Percentiles rank a stretch among this genome's conserved stretches.
phyloP scores from a whole-genome alignment of 2,329 filamentous ascomycete species.

The Fusarium drepaniforme region DNA sequence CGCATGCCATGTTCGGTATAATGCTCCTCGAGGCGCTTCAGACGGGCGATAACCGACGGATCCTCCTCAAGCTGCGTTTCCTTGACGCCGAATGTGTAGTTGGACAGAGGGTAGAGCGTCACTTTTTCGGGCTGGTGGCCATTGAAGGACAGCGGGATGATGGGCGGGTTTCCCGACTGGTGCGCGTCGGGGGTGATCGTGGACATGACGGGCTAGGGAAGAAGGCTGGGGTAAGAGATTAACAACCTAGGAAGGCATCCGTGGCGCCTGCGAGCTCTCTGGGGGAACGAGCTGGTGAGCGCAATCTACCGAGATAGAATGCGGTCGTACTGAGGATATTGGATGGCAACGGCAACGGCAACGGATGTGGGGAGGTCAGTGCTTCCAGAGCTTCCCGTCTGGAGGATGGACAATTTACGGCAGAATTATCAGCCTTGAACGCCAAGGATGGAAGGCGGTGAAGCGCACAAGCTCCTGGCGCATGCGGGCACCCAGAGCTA shows the following conservation, averaged over 20 bases:
- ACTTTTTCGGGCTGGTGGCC: conserved; percentile 91
- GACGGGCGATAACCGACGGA: conserved; percentile 90
- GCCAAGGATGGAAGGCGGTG: conserved; percentile 27
- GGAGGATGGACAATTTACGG: conserved; percentile 21
- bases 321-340: conserved; percentile 16
- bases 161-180: conserved; percentile 83
- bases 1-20: conserved; percentile 95
- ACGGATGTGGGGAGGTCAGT: conserved; percentile 9
- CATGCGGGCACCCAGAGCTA: not conserved
- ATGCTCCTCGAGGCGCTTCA: conserved; percentile 96
- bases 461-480: not conserved
- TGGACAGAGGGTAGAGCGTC: conserved; percentile 92
- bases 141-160: conserved; percentile 86
- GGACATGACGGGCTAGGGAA: conserved; percentile 70
- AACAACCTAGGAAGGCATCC: not conserved
- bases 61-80: conserved; percentile 99
- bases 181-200: conserved; percentile 82
- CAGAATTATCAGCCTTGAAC: conserved; percentile 17
- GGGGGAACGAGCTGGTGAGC: not conserved
- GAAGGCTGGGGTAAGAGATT: not conserved
- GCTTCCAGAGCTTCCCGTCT: conserved; percentile 21
- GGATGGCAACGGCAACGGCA: conserved; percentile 2
- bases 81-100: conserved; percentile 99
- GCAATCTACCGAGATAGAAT: conserved; percentile 1
- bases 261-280: not conserved